Percentiles rank a stretch among this genome's conserved stretches.
Conservation (phyloP, 2,329 filamentous ascomycete genomes). For the Fusarium pseudoanthophilum region DNA sequence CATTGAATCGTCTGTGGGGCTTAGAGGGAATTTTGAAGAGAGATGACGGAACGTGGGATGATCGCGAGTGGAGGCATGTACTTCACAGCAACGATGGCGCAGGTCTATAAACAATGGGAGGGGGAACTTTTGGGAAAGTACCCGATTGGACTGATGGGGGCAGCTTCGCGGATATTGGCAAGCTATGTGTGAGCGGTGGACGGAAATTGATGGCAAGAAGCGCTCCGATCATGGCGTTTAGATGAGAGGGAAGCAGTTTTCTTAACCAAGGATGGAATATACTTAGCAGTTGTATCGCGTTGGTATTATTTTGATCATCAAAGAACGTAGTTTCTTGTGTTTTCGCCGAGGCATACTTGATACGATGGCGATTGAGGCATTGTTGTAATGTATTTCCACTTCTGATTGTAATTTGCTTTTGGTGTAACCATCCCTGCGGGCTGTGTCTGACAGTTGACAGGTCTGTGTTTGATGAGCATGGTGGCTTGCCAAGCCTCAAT, state of each 20-base stretch:
- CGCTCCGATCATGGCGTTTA: neutral
- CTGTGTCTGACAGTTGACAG: too few relatives aligned
- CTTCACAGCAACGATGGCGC: neutral
- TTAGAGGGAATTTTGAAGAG: neutral
- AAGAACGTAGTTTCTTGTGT: neutral
- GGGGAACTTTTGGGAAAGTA: neutral
- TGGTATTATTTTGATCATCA: neutral
- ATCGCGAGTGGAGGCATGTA: neutral
- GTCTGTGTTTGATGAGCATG: too few relatives aligned
- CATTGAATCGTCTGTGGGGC: neutral
- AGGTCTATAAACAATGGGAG: too few relatives aligned
- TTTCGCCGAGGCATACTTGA: neutral
- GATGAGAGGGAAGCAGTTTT: neutral
- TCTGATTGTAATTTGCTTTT: neutral
- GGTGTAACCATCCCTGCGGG: rapidly evolving
- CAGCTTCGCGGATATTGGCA: neutral
- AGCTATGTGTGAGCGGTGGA: neutral
- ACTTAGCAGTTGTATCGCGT: too few relatives aligned
- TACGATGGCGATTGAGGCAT: too few relatives aligned
- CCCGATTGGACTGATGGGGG: neutral
- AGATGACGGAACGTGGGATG: neutral
- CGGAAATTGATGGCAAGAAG: neutral
- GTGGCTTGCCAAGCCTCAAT: neutral
- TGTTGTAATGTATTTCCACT: neutral
- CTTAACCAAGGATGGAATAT: too few relatives aligned